phyloP scores from a whole-genome alignment of 2,329 filamentous ascomycete genomes.

The Tolypocladium tundrense region DNA sequence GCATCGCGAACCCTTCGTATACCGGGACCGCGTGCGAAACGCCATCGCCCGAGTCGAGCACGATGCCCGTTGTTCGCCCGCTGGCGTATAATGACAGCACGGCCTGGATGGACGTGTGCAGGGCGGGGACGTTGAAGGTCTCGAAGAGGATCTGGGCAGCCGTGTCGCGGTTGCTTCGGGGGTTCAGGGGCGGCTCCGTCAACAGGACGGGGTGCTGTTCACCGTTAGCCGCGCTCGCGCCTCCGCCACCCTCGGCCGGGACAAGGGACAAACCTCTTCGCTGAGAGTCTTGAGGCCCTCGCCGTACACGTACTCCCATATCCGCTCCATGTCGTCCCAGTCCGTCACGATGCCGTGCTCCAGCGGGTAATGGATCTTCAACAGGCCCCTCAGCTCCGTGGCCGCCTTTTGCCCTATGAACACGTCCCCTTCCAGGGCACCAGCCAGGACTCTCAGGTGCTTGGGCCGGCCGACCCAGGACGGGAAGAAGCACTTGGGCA shows the following conservation, averaged over 20 bases:
- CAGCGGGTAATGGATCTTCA: constrained; percentile 92
- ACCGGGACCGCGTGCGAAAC: constrained; percentile 96
- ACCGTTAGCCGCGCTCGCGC: constrained; percentile 9
- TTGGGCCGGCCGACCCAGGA: constrained; percentile 96
- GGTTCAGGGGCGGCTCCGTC: constrained; percentile 92
- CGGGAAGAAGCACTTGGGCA: constrained; percentile 94
- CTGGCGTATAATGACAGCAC: constrained; percentile 94
- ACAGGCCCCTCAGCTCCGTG: constrained; percentile 77
- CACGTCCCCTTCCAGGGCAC: constrained; percentile 88
- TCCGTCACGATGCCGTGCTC: constrained; percentile 98
- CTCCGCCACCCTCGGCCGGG: not conserved
- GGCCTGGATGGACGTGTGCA: constrained; percentile 95
- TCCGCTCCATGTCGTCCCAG: constrained; percentile 99
- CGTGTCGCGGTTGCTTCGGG: constrained; percentile 87
- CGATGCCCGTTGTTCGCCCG: constrained; percentile 89
- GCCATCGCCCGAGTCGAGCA: constrained; percentile 89
- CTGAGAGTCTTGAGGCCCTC: constrained; percentile 94
- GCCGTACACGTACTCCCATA: constrained; percentile 96
- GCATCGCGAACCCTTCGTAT: constrained; percentile 95
- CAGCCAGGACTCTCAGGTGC: constrained; percentile 88
- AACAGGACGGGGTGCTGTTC: constrained; percentile 81
- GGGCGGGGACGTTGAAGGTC: constrained; percentile 93
- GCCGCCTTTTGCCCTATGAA: constrained; percentile 89
- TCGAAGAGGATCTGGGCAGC: constrained; percentile 97
- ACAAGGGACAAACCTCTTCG: constrained; percentile 59